phyloP scores from a whole-genome alignment of 306 rosid species.

The Echinosophora koreensis region DNA sequence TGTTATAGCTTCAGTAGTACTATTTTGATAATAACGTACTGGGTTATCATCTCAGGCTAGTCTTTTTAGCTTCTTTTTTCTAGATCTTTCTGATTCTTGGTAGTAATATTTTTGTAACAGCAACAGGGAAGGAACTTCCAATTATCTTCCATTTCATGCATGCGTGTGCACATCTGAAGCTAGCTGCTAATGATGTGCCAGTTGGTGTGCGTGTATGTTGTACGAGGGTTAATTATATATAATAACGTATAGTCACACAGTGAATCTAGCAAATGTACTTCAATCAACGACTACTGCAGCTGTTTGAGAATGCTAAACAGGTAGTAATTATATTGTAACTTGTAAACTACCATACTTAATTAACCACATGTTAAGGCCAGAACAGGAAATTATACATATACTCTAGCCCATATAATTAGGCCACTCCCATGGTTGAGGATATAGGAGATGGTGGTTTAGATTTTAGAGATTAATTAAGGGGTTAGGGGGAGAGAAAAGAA shows the following conservation, averaged over 20 bases:
- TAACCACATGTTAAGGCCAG: not conserved
- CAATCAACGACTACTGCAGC: not conserved
- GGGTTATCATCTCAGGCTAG: constrained; percentile 1
- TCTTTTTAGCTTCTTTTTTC: not conserved
- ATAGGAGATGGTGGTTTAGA: not conserved
- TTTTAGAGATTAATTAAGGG: no score
- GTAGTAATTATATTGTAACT: not conserved
- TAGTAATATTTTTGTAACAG: not conserved
- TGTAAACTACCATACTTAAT: not conserved
- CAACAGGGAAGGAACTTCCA: constrained; percentile 2
- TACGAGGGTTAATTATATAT: not conserved
- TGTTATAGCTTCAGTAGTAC: constrained; percentile 9
- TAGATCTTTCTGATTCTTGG: constrained; percentile 15
- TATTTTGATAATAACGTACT: constrained; percentile 2
- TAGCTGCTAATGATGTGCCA: constrained; percentile 39
- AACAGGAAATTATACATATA: no score
- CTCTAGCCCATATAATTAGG: no score
- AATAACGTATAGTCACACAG: not conserved
- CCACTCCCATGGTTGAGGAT: no score
- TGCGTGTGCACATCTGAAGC: constrained; percentile 34
- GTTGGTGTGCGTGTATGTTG: not conserved
- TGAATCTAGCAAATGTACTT: constrained; percentile 31
- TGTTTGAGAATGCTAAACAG: constrained; percentile 28
- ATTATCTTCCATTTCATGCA: constrained; percentile 33
- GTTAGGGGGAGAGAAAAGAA: no score